Evolutionary conservation across 2,329 filamentous ascomycete species (phyloP).

Genomic region (Myriangium duriaei): DNA sequence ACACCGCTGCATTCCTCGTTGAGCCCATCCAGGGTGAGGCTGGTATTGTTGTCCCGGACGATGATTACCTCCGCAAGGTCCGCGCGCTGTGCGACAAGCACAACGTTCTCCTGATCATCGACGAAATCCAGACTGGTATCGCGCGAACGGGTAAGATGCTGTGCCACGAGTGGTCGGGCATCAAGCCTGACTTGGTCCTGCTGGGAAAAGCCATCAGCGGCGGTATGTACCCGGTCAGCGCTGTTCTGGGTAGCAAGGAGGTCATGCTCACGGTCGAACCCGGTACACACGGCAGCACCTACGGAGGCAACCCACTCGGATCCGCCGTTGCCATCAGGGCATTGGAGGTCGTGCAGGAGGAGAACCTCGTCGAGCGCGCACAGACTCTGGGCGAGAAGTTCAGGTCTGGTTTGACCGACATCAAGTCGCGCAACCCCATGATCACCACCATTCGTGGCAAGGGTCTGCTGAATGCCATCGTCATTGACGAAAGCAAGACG

Average conservation of each 20-base stretch:
- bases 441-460: conserved; percentile 79
- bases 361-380: conserved; percentile 72
- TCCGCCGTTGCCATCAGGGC: conserved; percentile 93
- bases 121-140: conserved; percentile 98
- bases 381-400: conserved; percentile 72
- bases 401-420: conserved; percentile 60
- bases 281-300: conserved; percentile 95
- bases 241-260: conserved; percentile 75
- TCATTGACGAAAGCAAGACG: conserved; percentile 83
- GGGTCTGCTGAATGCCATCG: conserved; percentile 86
- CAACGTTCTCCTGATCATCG: conserved; percentile 90
- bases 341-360: conserved; percentile 85
- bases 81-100: conserved; percentile 83
- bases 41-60: conserved; percentile 87
- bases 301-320: conserved; percentile 90
- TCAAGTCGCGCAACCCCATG: conserved; percentile 56
- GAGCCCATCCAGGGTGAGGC: conserved; percentile 98
- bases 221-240: conserved; percentile 98
- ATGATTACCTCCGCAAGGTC: conserved; percentile 71
- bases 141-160: conserved; percentile 88
- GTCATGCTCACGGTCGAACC: conserved; percentile 94
- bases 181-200: conserved; percentile 90
- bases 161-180: conserved; percentile 85
- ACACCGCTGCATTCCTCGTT: conserved; percentile 84
- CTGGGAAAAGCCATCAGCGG: conserved; percentile 96